Percentiles rank a stretch among this genome's conserved stretches.
phyloP scores from a whole-genome alignment of 345 rosid species.

The Heritiera fomes region DNA sequence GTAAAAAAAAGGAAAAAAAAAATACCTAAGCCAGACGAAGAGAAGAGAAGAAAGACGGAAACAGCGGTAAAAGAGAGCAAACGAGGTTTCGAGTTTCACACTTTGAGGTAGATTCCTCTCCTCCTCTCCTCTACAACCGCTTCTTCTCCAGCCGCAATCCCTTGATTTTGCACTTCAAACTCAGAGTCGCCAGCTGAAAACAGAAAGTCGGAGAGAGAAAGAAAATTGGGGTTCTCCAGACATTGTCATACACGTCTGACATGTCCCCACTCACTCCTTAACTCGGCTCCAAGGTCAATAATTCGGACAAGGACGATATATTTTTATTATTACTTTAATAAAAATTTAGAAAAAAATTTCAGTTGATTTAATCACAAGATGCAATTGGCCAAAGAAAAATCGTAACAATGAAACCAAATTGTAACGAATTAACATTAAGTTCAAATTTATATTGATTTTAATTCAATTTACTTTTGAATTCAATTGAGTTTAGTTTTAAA shows the following conservation, averaged over 20 bases:
- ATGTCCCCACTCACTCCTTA: not conserved
- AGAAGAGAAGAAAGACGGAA: not conserved
- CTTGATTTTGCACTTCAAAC: constrained; percentile 18
- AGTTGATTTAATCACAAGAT: too few relatives aligned
- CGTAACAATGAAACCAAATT: too few relatives aligned
- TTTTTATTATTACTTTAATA: too few relatives aligned
- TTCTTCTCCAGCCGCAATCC: constrained; percentile 14
- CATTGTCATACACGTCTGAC: not conserved
- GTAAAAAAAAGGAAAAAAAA: not conserved
- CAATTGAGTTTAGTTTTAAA: too few relatives aligned
- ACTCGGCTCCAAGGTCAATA: not conserved
- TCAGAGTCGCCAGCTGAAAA: not conserved
- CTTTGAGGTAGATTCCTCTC: constrained; percentile 11
- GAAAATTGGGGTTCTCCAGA: not conserved
- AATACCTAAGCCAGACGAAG: not conserved
- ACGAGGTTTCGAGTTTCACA: not conserved
- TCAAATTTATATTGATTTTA: too few relatives aligned
- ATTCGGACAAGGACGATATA: too few relatives aligned
- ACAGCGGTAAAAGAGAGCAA: constrained; percentile 11
- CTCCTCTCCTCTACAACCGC: not conserved
- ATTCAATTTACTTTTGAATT: too few relatives aligned
- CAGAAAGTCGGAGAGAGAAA: not conserved
- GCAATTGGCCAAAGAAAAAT: too few relatives aligned
- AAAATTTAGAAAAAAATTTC: too few relatives aligned
- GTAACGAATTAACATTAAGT: too few relatives aligned